Evolutionary conservation across 2,329 filamentous ascomycete genomes (phyloP).

Genomic region (Grosmannia huntii): DNA sequence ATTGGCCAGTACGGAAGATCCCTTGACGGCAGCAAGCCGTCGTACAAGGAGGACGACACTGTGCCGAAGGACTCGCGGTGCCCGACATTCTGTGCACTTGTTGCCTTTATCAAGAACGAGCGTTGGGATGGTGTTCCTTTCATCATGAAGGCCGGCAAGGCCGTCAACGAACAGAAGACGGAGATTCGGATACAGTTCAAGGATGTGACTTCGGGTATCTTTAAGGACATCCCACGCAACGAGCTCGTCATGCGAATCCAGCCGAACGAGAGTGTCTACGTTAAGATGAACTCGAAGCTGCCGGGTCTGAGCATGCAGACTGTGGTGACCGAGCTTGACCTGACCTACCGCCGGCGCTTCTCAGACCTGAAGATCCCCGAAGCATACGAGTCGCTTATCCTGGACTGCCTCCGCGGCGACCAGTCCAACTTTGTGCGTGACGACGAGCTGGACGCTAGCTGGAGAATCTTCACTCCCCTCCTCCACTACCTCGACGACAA

Average conservation of each 20-base stretch:
- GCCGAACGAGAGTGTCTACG: constrained; percentile 98
- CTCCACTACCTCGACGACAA: constrained; percentile 98
- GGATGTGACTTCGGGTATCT: constrained; percentile 97
- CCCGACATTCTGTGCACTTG: constrained; percentile 94
- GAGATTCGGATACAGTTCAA: constrained; percentile 99
- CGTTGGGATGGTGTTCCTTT: constrained; percentile 98
- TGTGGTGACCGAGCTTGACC: constrained; percentile 92
- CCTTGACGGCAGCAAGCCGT: constrained; percentile 87
- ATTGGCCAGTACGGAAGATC: constrained; percentile 98
- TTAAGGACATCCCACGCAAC: constrained; percentile 98
- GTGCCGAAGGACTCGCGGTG: constrained; percentile 95
- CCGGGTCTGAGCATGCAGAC: constrained; percentile 99
- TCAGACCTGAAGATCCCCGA: constrained; percentile 99
- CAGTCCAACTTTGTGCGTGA: constrained; percentile 99
- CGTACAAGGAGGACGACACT: constrained; percentile 97
- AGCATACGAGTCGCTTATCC: constrained; percentile 94
- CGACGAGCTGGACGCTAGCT: constrained; percentile 92
- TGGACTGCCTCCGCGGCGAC: constrained; percentile 96
- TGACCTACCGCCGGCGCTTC: constrained; percentile 96
- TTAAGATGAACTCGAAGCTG: constrained; percentile 99
- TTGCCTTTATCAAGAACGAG: constrained; percentile 99
- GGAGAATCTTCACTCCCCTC: constrained; percentile 96
- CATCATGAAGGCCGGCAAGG: constrained; percentile 98
- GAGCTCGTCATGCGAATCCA: constrained; percentile 98
- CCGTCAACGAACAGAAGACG: constrained; percentile 98